Percentiles rank a stretch among this genome's conserved stretches.
These are phyloP conservation scores for Sechiopsis laciniata DNA, from an alignment of 306 rosid genomes.

Conservation along the genomic window DNA sequence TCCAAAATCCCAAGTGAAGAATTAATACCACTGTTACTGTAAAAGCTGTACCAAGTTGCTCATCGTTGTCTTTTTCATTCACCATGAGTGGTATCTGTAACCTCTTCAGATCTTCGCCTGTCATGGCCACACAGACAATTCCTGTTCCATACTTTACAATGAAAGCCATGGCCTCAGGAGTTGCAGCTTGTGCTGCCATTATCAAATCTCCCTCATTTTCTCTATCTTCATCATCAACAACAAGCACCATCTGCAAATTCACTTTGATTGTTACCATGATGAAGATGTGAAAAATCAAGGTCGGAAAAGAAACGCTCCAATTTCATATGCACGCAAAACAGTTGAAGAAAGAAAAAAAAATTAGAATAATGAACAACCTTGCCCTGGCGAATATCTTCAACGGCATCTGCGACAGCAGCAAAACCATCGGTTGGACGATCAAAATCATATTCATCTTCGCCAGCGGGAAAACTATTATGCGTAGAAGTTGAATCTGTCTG, in stretches of 20 bases:
- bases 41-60: constrained; percentile 70
- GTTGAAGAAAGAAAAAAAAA: not conserved
- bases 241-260: constrained; percentile 64
- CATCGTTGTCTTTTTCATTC: constrained; percentile 58
- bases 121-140: constrained; percentile 81
- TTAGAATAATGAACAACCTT: constrained; percentile 42
- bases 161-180: constrained; percentile 94
- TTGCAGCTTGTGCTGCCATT: constrained; percentile 78
- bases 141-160: constrained; percentile 88
- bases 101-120: constrained; percentile 67
- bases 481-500: constrained; percentile 31
- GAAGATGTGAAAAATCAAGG: not conserved
- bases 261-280: constrained; percentile 14
- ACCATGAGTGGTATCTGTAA: constrained; percentile 82
- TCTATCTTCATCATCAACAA: constrained; percentile 84
- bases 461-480: constrained; percentile 36
- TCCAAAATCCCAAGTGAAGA: constrained; percentile 12
- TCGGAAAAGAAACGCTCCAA: not conserved
- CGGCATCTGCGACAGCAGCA: constrained; percentile 72
- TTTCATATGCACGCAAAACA: constrained; percentile 5
- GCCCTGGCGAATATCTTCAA: constrained; percentile 79
- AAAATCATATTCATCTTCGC: constrained; percentile 47
- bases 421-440: constrained; percentile 64
- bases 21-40: constrained; percentile 76
- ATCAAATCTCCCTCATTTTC: constrained; percentile 92